Conservation (phyloP, 805 yeast species). For the Hanseniaspora guilliermondii region DNA sequence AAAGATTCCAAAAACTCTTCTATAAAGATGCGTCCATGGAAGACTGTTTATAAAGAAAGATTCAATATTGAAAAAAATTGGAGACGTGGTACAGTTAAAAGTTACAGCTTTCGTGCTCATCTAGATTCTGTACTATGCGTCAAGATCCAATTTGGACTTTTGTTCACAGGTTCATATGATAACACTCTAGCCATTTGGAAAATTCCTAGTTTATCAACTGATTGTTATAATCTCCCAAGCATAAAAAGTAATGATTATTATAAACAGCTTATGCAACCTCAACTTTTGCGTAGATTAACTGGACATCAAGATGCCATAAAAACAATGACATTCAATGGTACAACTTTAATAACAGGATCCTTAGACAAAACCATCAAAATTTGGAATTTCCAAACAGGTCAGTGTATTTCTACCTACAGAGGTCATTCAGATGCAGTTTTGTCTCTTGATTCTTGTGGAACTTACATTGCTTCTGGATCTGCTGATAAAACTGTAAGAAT, state of each 20-base stretch:
- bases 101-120: conserved; percentile 64
- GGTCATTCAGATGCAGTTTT: conserved; percentile 84
- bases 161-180: conserved; percentile 89
- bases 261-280: conserved; percentile 35
- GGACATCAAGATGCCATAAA: conserved; percentile 89
- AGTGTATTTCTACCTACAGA: conserved; percentile 82
- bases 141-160: conserved; percentile 64
- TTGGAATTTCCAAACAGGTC: conserved; percentile 93
- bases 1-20: conserved; percentile 13
- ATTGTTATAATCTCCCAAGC: background rate
- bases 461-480: conserved; percentile 81
- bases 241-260: background rate
- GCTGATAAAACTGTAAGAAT: conserved; percentile 87
- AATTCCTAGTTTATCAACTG: conserved; percentile 25
- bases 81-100: conserved; percentile 66
- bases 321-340: conserved; percentile 72
- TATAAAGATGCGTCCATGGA: conserved; percentile 74
- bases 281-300: conserved; percentile 56
- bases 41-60: conserved; percentile 82
- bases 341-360: conserved; percentile 84
- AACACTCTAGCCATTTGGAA: conserved; percentile 90
- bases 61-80: conserved; percentile 87
- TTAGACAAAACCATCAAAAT: conserved; percentile 83
- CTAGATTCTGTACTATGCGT: conserved; percentile 79
- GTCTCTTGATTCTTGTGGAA: conserved; percentile 67